A percentile compares a stretch with the other conserved stretches of the same genome.
These are phyloP conservation scores for Elaeis guineensis DNA, from an alignment of 176 grass and related monocot genomes.

Conservation along the genomic window DNA sequence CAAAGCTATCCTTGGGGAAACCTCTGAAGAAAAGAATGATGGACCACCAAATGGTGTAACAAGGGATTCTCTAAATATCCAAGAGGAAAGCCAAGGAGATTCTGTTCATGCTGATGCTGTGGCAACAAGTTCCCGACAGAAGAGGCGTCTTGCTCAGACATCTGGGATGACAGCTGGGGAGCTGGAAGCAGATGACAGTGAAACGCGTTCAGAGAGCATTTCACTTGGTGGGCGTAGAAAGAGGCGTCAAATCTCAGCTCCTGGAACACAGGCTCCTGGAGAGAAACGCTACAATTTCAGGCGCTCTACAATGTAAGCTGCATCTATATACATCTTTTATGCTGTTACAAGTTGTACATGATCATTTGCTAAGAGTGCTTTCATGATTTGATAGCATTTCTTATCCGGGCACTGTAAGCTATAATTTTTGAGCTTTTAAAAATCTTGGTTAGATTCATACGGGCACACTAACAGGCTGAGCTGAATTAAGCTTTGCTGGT, in stretches of 20 bases:
- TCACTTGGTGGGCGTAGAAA: slow-evolving; percentile 76
- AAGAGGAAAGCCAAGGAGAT: slow-evolving; percentile 25
- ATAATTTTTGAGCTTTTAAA: too few species aligned
- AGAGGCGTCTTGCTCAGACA: slow-evolving; percentile 38
- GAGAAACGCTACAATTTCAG: slow-evolving; percentile 88
- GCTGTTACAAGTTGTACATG: too few species aligned
- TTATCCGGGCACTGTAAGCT: too few species aligned
- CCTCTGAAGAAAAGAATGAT: slow-evolving; percentile 42
- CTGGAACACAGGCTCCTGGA: slow-evolving; percentile 28
- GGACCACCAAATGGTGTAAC: slow-evolving; percentile 5
- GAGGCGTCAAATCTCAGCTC: slow-evolving; percentile 44
- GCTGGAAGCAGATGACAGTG: slow-evolving; percentile 52
- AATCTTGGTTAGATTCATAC: too few species aligned
- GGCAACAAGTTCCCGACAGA: slow-evolving; percentile 30
- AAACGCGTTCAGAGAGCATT: slow-evolving; percentile 69
- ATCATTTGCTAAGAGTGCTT: too few species aligned
- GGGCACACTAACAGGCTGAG: too few species aligned
- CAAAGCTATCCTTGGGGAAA: slow-evolving; percentile 46
- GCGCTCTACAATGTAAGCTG: slow-evolving; percentile 53
- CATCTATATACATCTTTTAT: too few species aligned
- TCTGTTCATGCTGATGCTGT: slow-evolving; percentile 9
- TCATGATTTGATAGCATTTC: too few species aligned
- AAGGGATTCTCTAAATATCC: slow-evolving; percentile 5
- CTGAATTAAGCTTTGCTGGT: too few species aligned
- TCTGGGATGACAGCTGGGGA: slow-evolving; percentile 40